These are phyloP conservation scores for Tulasnella sp. DNA, from an alignment of 768 basidiomycete species.

Conservation along the genomic window DNA sequence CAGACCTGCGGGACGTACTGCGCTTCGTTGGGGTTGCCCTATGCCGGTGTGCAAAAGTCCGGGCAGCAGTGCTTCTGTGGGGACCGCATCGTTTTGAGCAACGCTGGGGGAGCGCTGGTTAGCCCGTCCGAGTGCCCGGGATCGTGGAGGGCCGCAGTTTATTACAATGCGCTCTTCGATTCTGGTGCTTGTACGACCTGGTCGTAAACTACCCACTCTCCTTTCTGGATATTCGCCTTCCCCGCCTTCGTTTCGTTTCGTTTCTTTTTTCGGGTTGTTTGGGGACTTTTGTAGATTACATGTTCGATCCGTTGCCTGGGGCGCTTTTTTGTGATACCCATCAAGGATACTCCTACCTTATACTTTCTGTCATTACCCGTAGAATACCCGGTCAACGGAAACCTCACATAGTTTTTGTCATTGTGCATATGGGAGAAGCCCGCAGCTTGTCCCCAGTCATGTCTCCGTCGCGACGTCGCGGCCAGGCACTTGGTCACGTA, in stretches of 20 bases:
- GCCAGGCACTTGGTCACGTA: too few species aligned
- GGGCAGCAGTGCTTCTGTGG: neutral
- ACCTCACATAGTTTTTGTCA: neutral
- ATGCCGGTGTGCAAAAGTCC: neutral
- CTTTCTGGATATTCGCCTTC: neutral
- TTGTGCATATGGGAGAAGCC: neutral
- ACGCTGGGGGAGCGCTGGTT: neutral
- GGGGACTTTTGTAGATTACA: neutral
- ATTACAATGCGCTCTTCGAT: neutral
- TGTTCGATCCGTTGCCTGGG: neutral
- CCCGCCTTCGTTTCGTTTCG: neutral
- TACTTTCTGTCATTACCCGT: neutral
- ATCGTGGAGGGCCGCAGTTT: neutral
- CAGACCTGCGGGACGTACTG: neutral
- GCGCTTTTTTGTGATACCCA: neutral
- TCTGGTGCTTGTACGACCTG: neutral
- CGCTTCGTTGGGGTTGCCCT: neutral
- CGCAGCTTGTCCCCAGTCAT: too few species aligned
- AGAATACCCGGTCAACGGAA: neutral
- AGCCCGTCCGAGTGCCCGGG: neutral
- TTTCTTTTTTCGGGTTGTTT: neutral
- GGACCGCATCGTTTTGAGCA: neutral
- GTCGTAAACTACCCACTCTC: neutral
- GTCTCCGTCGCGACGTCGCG: too few species aligned
- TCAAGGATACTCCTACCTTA: neutral